Evolutionary conservation across 371 early-diverging fungal genomes (phyloP).

Genomic region (Saksenaea oblongispora): DNA sequence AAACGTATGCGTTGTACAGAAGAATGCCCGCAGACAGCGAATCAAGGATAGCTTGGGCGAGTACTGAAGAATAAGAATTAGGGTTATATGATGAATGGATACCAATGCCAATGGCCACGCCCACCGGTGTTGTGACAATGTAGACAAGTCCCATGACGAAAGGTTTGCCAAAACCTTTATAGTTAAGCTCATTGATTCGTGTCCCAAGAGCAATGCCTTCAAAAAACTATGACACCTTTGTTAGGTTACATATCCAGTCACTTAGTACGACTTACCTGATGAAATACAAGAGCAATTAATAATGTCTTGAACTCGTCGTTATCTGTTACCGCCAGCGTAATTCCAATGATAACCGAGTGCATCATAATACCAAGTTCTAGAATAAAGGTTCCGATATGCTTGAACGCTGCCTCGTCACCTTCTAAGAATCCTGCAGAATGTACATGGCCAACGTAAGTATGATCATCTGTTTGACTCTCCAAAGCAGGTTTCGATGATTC

Average conservation of each 20-base stretch:
- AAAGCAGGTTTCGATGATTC: constrained; percentile 11
- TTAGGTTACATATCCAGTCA: too few relatives aligned
- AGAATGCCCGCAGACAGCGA: constrained; percentile 55
- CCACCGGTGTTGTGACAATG: constrained; percentile 63
- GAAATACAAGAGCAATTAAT: constrained; percentile 83
- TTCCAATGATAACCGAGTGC: constrained; percentile 88
- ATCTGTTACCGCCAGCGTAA: constrained; percentile 70
- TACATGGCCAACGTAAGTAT: constrained; percentile 27
- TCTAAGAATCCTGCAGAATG: constrained; percentile 50
- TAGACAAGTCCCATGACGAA: constrained; percentile 49
- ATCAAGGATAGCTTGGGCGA: constrained; percentile 51
- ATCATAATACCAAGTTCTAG: constrained; percentile 84
- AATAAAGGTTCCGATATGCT: constrained; percentile 56
- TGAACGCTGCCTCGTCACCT: constrained; percentile 23
- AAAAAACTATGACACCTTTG: constrained; percentile 40
- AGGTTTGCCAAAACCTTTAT: constrained; percentile 20
- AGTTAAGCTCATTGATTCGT: constrained; percentile 47
- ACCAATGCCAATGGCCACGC: constrained; percentile 61
- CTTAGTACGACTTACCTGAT: constrained; percentile 60
- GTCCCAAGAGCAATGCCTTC: constrained; percentile 59
- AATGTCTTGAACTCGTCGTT: constrained; percentile 71
- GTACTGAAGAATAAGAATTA: constrained; percentile 38
- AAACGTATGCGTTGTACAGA: constrained; percentile 48
- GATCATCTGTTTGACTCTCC: not conserved
- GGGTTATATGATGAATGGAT: constrained; percentile 49